Evolutionary conservation across 2,329 filamentous ascomycete species (phyloP).

Genomic region (Aspergillus chevalieri): DNA sequence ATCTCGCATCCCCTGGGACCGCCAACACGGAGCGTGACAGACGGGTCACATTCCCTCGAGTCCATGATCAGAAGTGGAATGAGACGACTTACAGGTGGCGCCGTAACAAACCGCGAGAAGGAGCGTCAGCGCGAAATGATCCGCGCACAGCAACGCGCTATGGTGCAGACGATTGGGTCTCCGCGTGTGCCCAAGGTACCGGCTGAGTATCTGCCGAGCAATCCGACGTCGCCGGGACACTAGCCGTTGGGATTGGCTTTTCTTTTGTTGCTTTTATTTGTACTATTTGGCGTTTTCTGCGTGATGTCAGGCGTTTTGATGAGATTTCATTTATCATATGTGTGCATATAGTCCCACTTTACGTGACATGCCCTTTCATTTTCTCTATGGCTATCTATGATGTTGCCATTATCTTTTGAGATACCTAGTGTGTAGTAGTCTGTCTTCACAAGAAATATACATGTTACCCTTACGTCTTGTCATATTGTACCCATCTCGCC

Average conservation of each 20-base stretch:
- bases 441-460: too few relatives aligned
- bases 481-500: too few relatives aligned
- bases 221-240: constrained; percentile 30
- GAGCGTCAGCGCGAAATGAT: constrained; percentile 41
- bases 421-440: too few relatives aligned
- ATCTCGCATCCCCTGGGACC: constrained; percentile 13
- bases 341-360: neutral
- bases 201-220: constrained; percentile 40
- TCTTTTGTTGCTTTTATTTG: neutral
- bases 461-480: too few relatives aligned
- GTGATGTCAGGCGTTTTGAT: neutral
- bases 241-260: neutral
- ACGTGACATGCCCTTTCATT: neutral
- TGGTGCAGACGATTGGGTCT: constrained; percentile 33
- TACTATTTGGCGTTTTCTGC: neutral
- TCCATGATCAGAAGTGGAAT: constrained; percentile 43
- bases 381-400: neutral
- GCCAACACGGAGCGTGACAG: constrained; percentile 28
- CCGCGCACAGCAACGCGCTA: constrained; percentile 38
- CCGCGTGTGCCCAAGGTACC: constrained; percentile 45
- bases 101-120: constrained; percentile 35
- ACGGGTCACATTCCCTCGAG: constrained; percentile 39
- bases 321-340: neutral
- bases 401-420: too few relatives aligned
- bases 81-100: constrained; percentile 42